phyloP scores from a whole-genome alignment of 2,329 filamentous ascomycete species.

The Ophiostoma triangulosporum region DNA sequence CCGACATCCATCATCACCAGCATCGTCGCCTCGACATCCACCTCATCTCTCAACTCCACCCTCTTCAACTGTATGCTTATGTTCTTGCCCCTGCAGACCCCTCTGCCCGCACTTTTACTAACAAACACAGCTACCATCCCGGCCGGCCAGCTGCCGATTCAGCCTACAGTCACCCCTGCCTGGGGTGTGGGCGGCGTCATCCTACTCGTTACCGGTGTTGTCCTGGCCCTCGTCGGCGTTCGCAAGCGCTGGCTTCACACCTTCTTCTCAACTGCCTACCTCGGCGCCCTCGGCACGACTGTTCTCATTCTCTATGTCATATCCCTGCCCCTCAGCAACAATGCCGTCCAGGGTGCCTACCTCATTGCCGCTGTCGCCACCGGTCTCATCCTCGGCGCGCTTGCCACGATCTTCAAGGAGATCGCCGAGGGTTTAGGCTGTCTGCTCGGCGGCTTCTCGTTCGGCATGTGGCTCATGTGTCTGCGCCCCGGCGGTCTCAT shows the following conservation, averaged over 20 bases:
- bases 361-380: conserved; percentile 65
- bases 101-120: background rate
- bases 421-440: conserved; percentile 72
- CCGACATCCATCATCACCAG: conserved; percentile 1
- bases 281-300: conserved; percentile 58
- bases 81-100: background rate
- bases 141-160: conserved; percentile 50
- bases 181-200: conserved; percentile 67
- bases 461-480: conserved; percentile 83
- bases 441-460: conserved; percentile 70
- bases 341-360: conserved; percentile 74
- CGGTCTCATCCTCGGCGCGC: conserved; percentile 58
- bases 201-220: conserved; percentile 56
- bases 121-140: conserved; percentile 30
- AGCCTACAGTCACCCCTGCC: conserved; percentile 65
- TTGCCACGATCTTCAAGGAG: conserved; percentile 68
- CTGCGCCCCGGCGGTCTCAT: conserved; percentile 66
- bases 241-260: conserved; percentile 69
- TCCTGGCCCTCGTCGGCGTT: conserved; percentile 66
- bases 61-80: conserved; percentile 18
- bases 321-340: conserved; percentile 51
- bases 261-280: conserved; percentile 65
- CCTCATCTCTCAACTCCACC: conserved; percentile 11
- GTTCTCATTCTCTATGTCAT: conserved; percentile 85
- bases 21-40: conserved; percentile 3